phyloP scores from a whole-genome alignment of 352 stramenopile genomes.

The Globisporangium uncinulatum region DNA sequence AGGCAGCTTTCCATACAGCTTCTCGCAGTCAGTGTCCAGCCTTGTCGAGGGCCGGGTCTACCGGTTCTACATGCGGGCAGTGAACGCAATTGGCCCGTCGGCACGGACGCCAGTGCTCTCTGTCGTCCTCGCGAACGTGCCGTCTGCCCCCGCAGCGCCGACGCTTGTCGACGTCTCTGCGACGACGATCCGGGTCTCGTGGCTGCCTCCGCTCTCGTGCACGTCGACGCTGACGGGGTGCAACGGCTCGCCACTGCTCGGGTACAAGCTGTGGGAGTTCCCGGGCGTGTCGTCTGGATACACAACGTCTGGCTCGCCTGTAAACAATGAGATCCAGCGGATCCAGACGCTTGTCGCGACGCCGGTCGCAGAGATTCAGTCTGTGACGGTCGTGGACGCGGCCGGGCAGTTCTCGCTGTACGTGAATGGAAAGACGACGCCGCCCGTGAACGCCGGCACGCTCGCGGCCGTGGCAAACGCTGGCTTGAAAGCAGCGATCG shows the following conservation, averaged over 20 bases:
- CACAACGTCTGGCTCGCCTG: slow-evolving; percentile 71
- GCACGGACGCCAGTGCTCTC: slow-evolving; percentile 82
- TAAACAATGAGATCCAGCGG: slow-evolving; percentile 86
- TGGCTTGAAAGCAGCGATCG: slow-evolving; percentile 48
- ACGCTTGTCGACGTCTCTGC: slow-evolving; percentile 54
- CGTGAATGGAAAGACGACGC: slow-evolving; percentile 49
- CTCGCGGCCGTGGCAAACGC: slow-evolving; percentile 19
- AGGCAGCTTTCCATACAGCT: slow-evolving; percentile 46
- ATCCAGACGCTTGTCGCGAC: slow-evolving; percentile 73
- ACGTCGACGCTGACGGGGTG: slow-evolving; percentile 72
- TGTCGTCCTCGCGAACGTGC: slow-evolving; percentile 81
- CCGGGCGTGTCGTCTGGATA: slow-evolving; percentile 61
- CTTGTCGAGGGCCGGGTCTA: slow-evolving; percentile 87
- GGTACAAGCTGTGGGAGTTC: slow-evolving; percentile 94
- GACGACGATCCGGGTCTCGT: slow-evolving; percentile 61
- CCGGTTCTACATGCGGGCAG: slow-evolving; percentile 87
- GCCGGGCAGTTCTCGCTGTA: slow-evolving; percentile 72
- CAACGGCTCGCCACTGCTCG: slow-evolving; percentile 75
- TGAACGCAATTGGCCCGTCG: slow-evolving; percentile 84
- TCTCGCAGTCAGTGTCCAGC: slow-evolving; percentile 31
- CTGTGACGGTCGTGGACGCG: slow-evolving; percentile 51
- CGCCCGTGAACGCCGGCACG: slow-evolving; percentile 35
- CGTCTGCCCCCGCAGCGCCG: slow-evolving; percentile 40
- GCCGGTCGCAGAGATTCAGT: slow-evolving; percentile 67
- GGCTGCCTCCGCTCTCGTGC: slow-evolving; percentile 55